Evolutionary conservation across 108 stramenopile genomes (phyloP).

Genomic region (Nannochloropsis gaditana): DNA sequence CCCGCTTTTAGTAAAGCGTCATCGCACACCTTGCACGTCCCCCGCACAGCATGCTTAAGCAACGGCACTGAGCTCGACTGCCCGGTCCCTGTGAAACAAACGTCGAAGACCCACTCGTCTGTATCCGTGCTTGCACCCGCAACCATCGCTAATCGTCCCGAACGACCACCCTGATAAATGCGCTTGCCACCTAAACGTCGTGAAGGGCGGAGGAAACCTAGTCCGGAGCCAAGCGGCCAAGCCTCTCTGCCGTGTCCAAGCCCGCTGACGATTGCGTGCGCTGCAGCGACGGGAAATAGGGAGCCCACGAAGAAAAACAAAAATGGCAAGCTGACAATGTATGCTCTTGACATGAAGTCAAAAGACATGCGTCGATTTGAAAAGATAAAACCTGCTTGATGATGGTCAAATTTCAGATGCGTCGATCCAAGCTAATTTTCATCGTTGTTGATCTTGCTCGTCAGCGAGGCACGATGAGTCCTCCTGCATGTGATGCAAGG

Average conservation of each 20-base stretch:
- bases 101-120: constrained; percentile 14
- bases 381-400: too few species aligned
- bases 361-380: too few species aligned
- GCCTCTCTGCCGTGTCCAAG: neutral
- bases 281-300: too few species aligned
- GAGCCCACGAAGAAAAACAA: too few species aligned
- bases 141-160: neutral
- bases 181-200: neutral
- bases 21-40: constrained; percentile 19
- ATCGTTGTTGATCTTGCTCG: too few species aligned
- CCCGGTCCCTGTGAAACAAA: neutral
- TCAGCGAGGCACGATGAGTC: too few species aligned
- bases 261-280: neutral
- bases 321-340: too few species aligned
- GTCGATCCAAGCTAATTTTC: too few species aligned
- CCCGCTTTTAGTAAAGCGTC: neutral
- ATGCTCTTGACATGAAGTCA: too few species aligned
- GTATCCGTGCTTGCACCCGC: neutral
- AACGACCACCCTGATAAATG: too few species aligned
- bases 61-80: constrained; percentile 1
- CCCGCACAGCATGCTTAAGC: neutral
- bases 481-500: too few species aligned
- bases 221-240: neutral
- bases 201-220: neutral
- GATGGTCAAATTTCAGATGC: too few species aligned